These are phyloP conservation scores for Penicillium canariense DNA, from an alignment of 495 filamentous ascomycete genomes.

Conservation along the genomic window DNA sequence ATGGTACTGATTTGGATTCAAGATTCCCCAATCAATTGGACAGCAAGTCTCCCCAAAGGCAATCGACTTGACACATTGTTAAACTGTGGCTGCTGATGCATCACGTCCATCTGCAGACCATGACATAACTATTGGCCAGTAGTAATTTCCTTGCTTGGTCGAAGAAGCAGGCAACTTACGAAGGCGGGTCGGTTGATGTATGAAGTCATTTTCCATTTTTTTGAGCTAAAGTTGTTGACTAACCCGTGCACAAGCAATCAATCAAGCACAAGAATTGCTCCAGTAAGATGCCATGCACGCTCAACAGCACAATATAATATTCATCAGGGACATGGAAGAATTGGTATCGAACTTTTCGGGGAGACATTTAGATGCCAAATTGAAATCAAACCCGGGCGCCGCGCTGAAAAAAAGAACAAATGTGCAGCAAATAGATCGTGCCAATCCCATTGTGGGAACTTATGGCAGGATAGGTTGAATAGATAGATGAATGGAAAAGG, in stretches of 20 bases:
- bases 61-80: no score
- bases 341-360: conserved; percentile 26
- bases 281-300: conserved; percentile 8
- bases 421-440: conserved; percentile 7
- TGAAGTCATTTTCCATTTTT: no score
- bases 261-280: neutral
- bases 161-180: no score
- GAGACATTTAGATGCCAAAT: conserved; percentile 1
- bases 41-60: no score
- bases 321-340: conserved; percentile 16
- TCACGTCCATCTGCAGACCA: no score
- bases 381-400: conserved; percentile 21
- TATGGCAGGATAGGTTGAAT: neutral
- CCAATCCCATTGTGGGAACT: neutral
- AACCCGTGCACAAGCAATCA: no score
- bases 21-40: no score
- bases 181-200: no score
- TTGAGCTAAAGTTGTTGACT: neutral
- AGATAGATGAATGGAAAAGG: neutral
- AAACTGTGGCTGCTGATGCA: no score
- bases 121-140: no score
- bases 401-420: conserved; percentile 22
- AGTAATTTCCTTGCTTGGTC: no score
- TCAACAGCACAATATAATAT: conserved; percentile 13
- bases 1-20: no score